Evolutionary conservation across 805 yeast species (phyloP), one percentile per base, ranked within the genome.

Genomic region (Candida peoriensis): DNA sequence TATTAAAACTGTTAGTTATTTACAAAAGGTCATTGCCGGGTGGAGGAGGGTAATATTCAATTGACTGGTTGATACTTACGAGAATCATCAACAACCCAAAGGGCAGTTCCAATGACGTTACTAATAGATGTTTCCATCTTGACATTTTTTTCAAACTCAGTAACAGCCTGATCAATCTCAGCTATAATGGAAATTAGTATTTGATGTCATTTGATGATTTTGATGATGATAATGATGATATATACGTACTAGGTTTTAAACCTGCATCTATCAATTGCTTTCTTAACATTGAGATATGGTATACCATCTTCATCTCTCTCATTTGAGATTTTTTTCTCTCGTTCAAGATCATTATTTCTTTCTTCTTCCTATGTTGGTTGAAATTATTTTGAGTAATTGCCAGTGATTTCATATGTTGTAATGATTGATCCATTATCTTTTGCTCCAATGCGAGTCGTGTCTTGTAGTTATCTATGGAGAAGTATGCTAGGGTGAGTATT

Each of bases 231-330:
- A 5, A 20, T 15, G 12, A 31, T 8, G 17, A 43, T 40, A 32
- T 9, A 7, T 3, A 48, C 55, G 9, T 36, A 51, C 57, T 46
- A 12, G 88, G 87, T n/a, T 70, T 72, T 9, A 68, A 37, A 0
- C 82, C 83, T 4, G 55, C 48, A n/a, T 77, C 81, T 3, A 57
- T 46, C 36, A 81, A 58, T 49, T 81, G 87, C 46, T 76, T 66
- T 33, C 84, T 61, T 22, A 81, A 57, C 55, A 81, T 54, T 2
- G 84, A 86, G 26, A 81, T 68, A 49, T 81, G 90, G 51, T 80
- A 59, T 5, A 72, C 67, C 81, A 80, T 74, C 56, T 74, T 77
- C 62, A 64, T 70, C 50, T 63, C 80, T 41, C 65, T 63, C 55
- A 55, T 68, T 48, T 56, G 63, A n/a, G 60, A 61, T 10, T 63